Conservation (phyloP, 2,329 filamentous ascomycete species). For the Sporothrix protearum region DNA sequence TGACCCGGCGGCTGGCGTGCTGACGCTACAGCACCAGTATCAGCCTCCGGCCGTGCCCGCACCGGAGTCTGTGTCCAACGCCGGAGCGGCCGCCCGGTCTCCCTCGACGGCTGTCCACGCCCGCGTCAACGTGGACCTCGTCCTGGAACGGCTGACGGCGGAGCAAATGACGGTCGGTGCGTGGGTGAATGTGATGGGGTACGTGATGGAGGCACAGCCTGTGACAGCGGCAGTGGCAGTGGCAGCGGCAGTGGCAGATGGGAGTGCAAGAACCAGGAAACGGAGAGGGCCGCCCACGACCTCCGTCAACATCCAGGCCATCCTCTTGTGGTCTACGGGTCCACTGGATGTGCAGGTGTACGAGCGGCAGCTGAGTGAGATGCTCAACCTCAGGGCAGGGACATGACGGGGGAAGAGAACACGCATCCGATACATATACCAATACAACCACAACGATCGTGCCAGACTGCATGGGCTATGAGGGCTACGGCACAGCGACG, state of each 20-base stretch:
- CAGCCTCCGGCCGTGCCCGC: slow-evolving; percentile 41
- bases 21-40: slow-evolving; percentile 67
- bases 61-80: not conserved
- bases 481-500: too few relatives aligned
- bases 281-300: not conserved
- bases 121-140: slow-evolving; percentile 65
- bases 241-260: not conserved
- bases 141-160: slow-evolving; percentile 62
- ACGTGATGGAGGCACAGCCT: slow-evolving; percentile 50
- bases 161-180: slow-evolving; percentile 68
- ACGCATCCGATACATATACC: too few relatives aligned
- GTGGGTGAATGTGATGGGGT: slow-evolving; percentile 88
- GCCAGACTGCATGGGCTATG: too few relatives aligned
- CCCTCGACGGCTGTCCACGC: slow-evolving; percentile 42
- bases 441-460: too few relatives aligned
- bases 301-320: slow-evolving; percentile 60
- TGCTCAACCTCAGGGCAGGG: not conserved
- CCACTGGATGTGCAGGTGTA: slow-evolving; percentile 69
- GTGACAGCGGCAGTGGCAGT: not conserved
- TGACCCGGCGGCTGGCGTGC: slow-evolving; percentile 51
- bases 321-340: slow-evolving; percentile 74
- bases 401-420: not conserved
- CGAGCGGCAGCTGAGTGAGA: slow-evolving; percentile 51
- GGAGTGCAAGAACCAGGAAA: not conserved
- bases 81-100: not conserved